Evolutionary conservation across 352 stramenopile species (phyloP).

Genomic region (Pythium phragmitis): DNA sequence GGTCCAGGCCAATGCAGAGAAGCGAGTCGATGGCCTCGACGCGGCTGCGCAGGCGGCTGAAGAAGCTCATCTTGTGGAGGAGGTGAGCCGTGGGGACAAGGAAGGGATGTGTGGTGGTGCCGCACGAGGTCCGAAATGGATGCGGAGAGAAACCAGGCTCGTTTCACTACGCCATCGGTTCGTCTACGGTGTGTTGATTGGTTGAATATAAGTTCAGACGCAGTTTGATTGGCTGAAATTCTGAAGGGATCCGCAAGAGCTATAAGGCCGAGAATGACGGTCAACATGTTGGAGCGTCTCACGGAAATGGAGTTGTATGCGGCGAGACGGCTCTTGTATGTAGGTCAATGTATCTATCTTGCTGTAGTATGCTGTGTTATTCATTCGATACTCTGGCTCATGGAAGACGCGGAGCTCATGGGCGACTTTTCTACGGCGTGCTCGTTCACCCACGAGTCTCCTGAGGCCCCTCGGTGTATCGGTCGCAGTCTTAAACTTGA

Average conservation of each 20-base stretch:
- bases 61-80: constrained; percentile 67
- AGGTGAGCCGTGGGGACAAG: not conserved
- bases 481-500: constrained; percentile 51
- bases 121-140: constrained; percentile 11
- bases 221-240: constrained; percentile 7
- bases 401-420: not conserved
- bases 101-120: constrained; percentile 9
- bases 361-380: not conserved
- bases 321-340: not conserved
- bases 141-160: not conserved
- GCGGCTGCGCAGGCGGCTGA: constrained; percentile 83
- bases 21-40: constrained; percentile 92
- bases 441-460: not conserved
- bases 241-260: not conserved
- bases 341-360: constrained; percentile 1
- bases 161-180: constrained; percentile 14
- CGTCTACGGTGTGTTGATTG: constrained; percentile 6
- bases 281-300: not conserved
- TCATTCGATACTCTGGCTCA: not conserved
- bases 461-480: not conserved
- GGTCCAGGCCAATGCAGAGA: constrained; percentile 98
- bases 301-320: not conserved
- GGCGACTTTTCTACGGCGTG: not conserved
- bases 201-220: not conserved
- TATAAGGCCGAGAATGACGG: constrained; percentile 6